Conservation (phyloP, 371 early-diverging fungal genomes). For the Apophysomyces elegans region DNA sequence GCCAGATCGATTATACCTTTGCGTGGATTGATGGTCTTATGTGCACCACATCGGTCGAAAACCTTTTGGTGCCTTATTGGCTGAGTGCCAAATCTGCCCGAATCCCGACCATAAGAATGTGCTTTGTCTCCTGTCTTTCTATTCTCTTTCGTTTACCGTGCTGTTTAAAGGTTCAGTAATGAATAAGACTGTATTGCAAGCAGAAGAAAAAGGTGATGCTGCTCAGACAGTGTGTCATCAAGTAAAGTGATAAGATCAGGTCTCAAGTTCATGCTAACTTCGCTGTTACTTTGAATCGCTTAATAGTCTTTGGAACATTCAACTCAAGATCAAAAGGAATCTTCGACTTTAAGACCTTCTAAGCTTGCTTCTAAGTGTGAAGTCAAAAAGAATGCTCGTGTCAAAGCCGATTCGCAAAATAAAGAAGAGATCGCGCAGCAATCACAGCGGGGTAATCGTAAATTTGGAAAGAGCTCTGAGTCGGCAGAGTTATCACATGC, state of each 20-base stretch:
- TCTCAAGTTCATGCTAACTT: neutral
- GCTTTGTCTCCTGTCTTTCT: neutral
- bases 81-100: too few relatives aligned
- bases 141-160: neutral
- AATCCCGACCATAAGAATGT: too few relatives aligned
- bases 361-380: neutral
- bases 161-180: neutral
- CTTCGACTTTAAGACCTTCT: neutral
- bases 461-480: neutral
- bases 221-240: neutral
- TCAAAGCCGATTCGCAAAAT: too few relatives aligned
- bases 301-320: neutral
- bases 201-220: neutral
- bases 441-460: neutral
- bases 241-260: neutral
- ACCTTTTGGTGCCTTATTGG: too few relatives aligned
- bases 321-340: neutral
- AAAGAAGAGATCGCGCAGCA: neutral
- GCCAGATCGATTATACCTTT: too few relatives aligned
- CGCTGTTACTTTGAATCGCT: neutral
- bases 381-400: too few relatives aligned
- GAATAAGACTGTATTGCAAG: neutral
- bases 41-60: too few relatives aligned
- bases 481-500: neutral
- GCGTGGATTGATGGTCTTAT: too few relatives aligned